Conservation (phyloP, 306 rosid genomes). For the Cajanus cajan region DNA sequence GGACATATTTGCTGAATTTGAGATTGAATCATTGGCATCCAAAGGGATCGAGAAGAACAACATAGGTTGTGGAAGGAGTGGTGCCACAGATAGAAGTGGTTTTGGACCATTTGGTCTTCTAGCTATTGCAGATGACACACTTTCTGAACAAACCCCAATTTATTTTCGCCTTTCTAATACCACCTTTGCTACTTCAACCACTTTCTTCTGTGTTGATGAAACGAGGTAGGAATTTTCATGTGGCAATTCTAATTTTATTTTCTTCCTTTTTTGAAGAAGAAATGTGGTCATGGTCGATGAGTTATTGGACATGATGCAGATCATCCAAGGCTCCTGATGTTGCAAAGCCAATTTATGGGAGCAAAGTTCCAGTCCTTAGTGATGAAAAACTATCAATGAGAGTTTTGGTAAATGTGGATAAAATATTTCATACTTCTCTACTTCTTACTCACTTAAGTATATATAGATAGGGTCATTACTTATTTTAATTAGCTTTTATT, state of each 20-base stretch:
- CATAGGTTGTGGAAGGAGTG: conserved; percentile 49
- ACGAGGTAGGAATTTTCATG: conserved; percentile 44
- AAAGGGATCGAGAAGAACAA: neutral
- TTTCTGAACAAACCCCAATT: conserved; percentile 67
- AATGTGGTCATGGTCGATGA: neutral
- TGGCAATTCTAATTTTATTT: neutral
- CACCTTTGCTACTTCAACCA: conserved; percentile 23
- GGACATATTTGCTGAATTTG: conserved; percentile 68
- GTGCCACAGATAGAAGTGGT: conserved; percentile 47
- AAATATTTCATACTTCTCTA: neutral
- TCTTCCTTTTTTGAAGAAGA: neutral
- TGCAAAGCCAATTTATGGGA: conserved; percentile 52
- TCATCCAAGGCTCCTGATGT: conserved; percentile 66
- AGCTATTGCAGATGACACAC: conserved; percentile 64
- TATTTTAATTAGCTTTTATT: neutral
- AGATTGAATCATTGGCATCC: conserved; percentile 39
- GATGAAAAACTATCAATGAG: conserved; percentile 64
- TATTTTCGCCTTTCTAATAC: conserved; percentile 48
- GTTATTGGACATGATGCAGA: conserved; percentile 43
- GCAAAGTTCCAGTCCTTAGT: conserved; percentile 55
- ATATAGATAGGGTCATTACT: neutral
- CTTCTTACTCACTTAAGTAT: neutral
- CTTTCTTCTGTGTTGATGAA: conserved; percentile 70
- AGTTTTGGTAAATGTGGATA: conserved; percentile 53
- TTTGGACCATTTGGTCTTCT: conserved; percentile 78